Conservation (phyloP, 2,329 filamentous ascomycete genomes). For the Aspergillus bombycis region DNA sequence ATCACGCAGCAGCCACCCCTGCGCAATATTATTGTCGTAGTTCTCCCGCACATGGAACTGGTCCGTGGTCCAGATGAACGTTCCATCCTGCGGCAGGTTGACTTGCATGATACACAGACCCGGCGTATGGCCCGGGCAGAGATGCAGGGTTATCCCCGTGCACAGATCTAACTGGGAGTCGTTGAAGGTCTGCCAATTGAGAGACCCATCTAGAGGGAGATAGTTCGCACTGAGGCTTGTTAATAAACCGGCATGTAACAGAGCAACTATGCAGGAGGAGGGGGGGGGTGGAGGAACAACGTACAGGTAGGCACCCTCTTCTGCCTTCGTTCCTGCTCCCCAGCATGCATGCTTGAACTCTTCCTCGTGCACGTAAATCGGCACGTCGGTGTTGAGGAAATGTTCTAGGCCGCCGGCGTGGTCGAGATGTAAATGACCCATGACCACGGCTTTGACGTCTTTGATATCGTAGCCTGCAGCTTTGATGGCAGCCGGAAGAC, state of each 20-base stretch:
- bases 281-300: too few relatives aligned
- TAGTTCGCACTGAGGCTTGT: slow-evolving; percentile 26
- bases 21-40: slow-evolving; percentile 37
- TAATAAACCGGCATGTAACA: background rate
- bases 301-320: slow-evolving; percentile 44
- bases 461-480: slow-evolving; percentile 47
- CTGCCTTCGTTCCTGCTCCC: slow-evolving; percentile 47
- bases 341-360: slow-evolving; percentile 52
- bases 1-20: slow-evolving; percentile 43
- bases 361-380: slow-evolving; percentile 53
- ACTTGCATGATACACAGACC: slow-evolving; percentile 42
- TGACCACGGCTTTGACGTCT: slow-evolving; percentile 51
- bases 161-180: slow-evolving; percentile 44
- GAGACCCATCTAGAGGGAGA: slow-evolving; percentile 32
- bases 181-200: slow-evolving; percentile 50
- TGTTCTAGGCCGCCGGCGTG: slow-evolving; percentile 54
- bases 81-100: slow-evolving; percentile 39
- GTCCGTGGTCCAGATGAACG: slow-evolving; percentile 47
- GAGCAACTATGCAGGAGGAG: background rate
- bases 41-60: slow-evolving; percentile 47
- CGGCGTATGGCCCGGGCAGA: slow-evolving; percentile 42
- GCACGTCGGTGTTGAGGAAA: slow-evolving; percentile 47
- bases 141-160: slow-evolving; percentile 43
- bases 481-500: slow-evolving; percentile 41
- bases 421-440: slow-evolving; percentile 53